These are phyloP conservation scores for Oehlia diaphana DNA, from an alignment of 192 early-diverging fungal species.

Conservation along the genomic window DNA sequence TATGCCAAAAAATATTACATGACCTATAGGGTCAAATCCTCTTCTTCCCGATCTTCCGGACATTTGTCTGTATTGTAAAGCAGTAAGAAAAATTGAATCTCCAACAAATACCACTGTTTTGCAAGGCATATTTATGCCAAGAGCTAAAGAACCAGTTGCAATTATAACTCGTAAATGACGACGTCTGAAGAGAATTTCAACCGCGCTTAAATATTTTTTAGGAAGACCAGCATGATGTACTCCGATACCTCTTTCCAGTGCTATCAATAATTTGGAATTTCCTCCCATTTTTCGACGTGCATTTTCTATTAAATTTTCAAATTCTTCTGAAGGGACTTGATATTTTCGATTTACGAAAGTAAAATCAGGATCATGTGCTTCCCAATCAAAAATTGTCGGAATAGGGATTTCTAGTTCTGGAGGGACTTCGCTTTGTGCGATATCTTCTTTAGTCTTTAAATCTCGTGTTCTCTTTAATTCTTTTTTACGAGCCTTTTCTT, in stretches of 20 bases:
- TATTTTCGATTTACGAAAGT: slow-evolving; percentile 31
- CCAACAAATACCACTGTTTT: slow-evolving; percentile 42
- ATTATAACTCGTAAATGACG: slow-evolving; percentile 39
- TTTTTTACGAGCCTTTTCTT: slow-evolving; percentile 28
- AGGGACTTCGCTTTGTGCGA: slow-evolving; percentile 14
- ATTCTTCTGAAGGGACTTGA: slow-evolving; percentile 26
- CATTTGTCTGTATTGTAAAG: slow-evolving; percentile 44
- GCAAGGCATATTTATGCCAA: slow-evolving; percentile 50
- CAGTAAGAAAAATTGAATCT: slow-evolving; percentile 42
- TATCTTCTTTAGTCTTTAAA: background rate
- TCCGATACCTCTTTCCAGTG: slow-evolving; percentile 40
- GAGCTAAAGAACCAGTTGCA: slow-evolving; percentile 37
- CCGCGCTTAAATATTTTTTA: slow-evolving; percentile 34
- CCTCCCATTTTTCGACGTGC: slow-evolving; percentile 20
- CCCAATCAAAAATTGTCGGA: slow-evolving; percentile 34
- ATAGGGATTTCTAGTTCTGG: background rate
- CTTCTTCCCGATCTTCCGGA: slow-evolving; percentile 36
- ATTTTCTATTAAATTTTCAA: background rate
- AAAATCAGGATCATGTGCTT: slow-evolving; percentile 36
- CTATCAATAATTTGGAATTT: slow-evolving; percentile 14
- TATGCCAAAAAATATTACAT: slow-evolving; percentile 46
- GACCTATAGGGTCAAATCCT: slow-evolving; percentile 43
- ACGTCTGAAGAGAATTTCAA: slow-evolving; percentile 41
- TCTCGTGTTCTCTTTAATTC: background rate
- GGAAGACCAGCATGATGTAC: slow-evolving; percentile 48